Percentiles rank a stretch among this genome's conserved stretches.
phyloP scores from a whole-genome alignment of 2,329 filamentous ascomycete species.

The Alternaria sp. region DNA sequence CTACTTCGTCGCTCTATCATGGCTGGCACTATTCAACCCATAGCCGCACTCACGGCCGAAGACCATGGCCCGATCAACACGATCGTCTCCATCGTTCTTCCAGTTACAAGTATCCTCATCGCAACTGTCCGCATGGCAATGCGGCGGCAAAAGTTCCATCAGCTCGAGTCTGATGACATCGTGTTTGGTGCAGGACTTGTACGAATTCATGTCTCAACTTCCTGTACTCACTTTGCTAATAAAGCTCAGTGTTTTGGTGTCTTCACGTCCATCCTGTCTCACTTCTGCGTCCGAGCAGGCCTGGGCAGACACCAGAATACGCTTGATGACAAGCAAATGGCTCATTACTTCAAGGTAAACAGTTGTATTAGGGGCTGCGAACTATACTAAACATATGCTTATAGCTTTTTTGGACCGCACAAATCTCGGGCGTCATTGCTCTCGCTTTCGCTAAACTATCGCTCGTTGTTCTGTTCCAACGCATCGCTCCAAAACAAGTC shows the following conservation, averaged over 20 bases:
- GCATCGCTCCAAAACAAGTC: conserved; percentile 12
- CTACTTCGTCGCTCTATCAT: neutral
- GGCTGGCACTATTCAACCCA: neutral
- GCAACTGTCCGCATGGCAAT: conserved; percentile 3
- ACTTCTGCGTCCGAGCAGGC: conserved; percentile 1
- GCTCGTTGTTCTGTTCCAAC: conserved; percentile 9
- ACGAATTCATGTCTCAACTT: neutral
- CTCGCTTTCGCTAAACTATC: conserved; percentile 16
- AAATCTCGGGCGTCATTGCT: conserved; percentile 11
- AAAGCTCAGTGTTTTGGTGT: conserved; percentile 2
- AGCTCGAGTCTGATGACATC: conserved; percentile 2
- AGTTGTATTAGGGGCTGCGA: neutral
- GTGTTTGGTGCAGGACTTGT: neutral
- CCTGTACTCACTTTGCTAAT: neutral
- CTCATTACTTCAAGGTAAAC: conserved; percentile 18
- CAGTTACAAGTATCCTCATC: conserved; percentile 6
- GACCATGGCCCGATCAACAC: conserved; percentile 10
- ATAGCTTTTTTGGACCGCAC: conserved; percentile 8
- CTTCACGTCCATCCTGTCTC: conserved; percentile 2
- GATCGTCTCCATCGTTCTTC: conserved; percentile 12
- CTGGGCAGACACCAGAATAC: conserved; percentile 7
- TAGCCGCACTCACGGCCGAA: conserved; percentile 3
- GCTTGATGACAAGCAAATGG: neutral
- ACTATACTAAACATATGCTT: neutral
- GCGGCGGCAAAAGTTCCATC: conserved; percentile 1